Base-by-base conservation (phyloP, 352 stramenopile species). In the Pythium dissimile region DNA sequence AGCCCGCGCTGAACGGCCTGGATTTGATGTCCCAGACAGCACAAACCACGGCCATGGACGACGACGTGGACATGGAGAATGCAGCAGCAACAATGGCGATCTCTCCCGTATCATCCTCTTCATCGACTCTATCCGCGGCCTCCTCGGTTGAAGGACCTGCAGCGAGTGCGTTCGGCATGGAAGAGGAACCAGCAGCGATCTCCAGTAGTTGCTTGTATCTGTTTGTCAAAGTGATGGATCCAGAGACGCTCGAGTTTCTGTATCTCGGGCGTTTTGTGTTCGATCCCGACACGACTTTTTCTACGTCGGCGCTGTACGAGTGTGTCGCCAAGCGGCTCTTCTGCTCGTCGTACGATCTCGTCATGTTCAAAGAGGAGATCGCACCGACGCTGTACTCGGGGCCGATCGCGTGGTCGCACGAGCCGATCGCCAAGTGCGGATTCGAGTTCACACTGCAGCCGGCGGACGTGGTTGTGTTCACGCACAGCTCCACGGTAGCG, bases 281-380 rank as follows among this genome's bases (percentile, higher is more conserved):
- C 27, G 21, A 57, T 43, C 16, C 26, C 0, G 44, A 70, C 20
- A 34, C 26, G 7, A 20, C 49, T 31, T 62, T 86, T 9, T 48
- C 71, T 9, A 71, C 77, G 0, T 67, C 57, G 16, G 42, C 54
- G 2, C 28, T 90, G 9, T 87, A 85, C 42, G 75, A 84, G 9
- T 67, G 67, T 51, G 70, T 77, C 1, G 78, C 78, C 8, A 67
- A 52, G 23, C 62, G 55, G 16, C 67, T 81, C 10, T 55, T 55
- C 5, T 88, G 75, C 54, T 60, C 44, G 6, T 77, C 69, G 31
- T 63, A 66, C 34, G 72, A 89, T 20, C 39, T 91, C 38, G 41
- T 72, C 20, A 77, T 91, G 69, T 84, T 79, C 55, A 82, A 83
- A 58, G 83, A 93, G 50, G 83, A 93, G 43, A 89, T 88, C 44